phyloP scores from a whole-genome alignment of 164 flowering plant genomes.

The Santalum album region DNA sequence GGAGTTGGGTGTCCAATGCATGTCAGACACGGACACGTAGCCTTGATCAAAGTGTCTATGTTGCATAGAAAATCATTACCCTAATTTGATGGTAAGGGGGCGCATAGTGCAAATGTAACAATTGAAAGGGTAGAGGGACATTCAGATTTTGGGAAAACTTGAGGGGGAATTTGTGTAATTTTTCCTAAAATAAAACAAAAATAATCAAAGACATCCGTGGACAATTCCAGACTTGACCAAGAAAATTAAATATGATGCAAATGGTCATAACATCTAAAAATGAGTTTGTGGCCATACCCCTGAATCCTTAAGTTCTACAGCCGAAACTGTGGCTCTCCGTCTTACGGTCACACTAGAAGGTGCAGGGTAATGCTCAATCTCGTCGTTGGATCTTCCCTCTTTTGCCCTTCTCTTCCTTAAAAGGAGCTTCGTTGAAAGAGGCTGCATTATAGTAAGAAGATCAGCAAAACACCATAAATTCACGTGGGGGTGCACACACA shows the following conservation, averaged over 20 bases:
- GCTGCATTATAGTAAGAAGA: constrained; percentile 40
- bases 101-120: no score
- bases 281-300: constrained; percentile 25
- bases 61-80: no score
- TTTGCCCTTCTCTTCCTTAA: constrained; percentile 74
- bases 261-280: not conserved
- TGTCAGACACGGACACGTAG: no score
- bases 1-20: no score
- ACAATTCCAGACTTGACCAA: not conserved
- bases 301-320: constrained; percentile 44
- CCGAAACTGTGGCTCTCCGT: constrained; percentile 43
- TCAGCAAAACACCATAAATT: not conserved
- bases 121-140: no score
- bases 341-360: constrained; percentile 78
- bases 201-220: not conserved
- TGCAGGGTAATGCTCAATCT: constrained; percentile 72
- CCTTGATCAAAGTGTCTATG: no score
- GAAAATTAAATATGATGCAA: no score
- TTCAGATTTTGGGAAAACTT: no score
- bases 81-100: no score
- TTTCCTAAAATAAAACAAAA: not conserved
- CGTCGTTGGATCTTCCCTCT: constrained; percentile 74
- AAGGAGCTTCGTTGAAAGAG: constrained; percentile 80
- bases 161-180: not conserved
- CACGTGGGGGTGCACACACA: not conserved